Percentiles rank a stretch among this genome's conserved stretches.
Conservation (phyloP, 2,329 filamentous ascomycete species). For the Cyanodermella asteris region DNA sequence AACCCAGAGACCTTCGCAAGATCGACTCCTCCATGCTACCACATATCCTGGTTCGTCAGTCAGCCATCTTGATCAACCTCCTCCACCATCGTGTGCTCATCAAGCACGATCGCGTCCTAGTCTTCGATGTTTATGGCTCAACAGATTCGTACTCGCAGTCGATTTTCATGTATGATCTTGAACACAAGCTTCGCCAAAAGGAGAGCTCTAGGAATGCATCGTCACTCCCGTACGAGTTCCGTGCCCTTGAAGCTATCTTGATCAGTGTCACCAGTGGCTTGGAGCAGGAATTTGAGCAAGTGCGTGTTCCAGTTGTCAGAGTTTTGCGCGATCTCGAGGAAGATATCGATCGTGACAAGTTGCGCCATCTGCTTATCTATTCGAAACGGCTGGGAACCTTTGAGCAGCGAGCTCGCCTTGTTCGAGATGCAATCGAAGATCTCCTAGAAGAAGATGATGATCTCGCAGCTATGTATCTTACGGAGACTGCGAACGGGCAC, state of each 20-base stretch:
- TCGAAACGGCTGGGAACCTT: constrained; percentile 93
- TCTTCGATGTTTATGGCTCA: constrained; percentile 91
- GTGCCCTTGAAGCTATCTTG: constrained; percentile 81
- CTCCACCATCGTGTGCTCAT: constrained; percentile 92
- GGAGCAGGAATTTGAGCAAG: constrained; percentile 84
- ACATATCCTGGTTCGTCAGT: constrained; percentile 82
- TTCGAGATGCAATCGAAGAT: constrained; percentile 87
- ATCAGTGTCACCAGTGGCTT: constrained; percentile 82
- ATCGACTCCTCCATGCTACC: constrained; percentile 92
- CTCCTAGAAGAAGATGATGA: constrained; percentile 92
- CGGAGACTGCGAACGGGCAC: constrained; percentile 60
- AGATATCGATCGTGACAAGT: constrained; percentile 86
- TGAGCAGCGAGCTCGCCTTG: constrained; percentile 86
- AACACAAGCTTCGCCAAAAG: constrained; percentile 77
- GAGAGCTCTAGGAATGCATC: constrained; percentile 33
- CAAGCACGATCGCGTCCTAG: constrained; percentile 78
- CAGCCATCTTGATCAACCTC: constrained; percentile 82
- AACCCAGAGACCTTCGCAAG: constrained; percentile 87
- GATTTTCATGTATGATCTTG: constrained; percentile 91
- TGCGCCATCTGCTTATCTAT: constrained; percentile 73
- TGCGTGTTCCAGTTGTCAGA: constrained; percentile 75
- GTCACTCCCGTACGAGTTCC: constrained; percentile 79
- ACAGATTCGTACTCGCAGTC: constrained; percentile 90
- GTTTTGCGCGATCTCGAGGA: constrained; percentile 82
- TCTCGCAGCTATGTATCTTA: constrained; percentile 81